Evolutionary conservation across 805 yeast species (phyloP).

Genomic region (Vanderwaltozyma verrucispora): DNA sequence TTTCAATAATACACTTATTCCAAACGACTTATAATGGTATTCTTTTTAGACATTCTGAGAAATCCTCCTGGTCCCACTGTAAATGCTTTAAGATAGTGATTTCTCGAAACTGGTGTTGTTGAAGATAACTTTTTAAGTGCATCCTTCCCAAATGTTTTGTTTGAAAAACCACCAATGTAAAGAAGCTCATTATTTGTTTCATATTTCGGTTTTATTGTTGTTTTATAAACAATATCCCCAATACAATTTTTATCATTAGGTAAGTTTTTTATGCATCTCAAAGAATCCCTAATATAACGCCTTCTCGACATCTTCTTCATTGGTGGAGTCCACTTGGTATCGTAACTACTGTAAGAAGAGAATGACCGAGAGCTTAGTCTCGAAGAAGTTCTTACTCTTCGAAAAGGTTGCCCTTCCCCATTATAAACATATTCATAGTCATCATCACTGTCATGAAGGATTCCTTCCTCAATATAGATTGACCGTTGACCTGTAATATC

Average conservation of each 20-base stretch:
- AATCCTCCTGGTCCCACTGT: conserved; percentile 26
- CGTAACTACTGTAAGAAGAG: conserved; percentile 17
- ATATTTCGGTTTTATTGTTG: conserved; percentile 13
- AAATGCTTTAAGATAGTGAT: conserved; percentile 21
- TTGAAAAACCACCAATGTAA: conserved; percentile 1
- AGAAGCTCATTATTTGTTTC: conserved; percentile 21
- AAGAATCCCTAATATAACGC: conserved; percentile 39
- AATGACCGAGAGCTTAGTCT: conserved; percentile 11
- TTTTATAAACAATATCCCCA: conserved; percentile 34
- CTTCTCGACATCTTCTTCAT: conserved; percentile 30
- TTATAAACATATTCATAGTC: conserved; percentile 14
- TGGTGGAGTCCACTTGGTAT: conserved; percentile 41
- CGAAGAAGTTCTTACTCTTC: too few species aligned
- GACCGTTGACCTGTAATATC: conserved; percentile 7
- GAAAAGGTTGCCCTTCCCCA: background rate
- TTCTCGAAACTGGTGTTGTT: too few species aligned
- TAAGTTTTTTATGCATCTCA: conserved; percentile 48
- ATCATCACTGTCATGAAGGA: conserved; percentile 18
- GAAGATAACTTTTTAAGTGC: too few species aligned
- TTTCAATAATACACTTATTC: too few species aligned
- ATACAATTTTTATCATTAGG: conserved; percentile 44
- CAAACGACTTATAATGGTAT: background rate
- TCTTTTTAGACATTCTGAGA: conserved; percentile 2
- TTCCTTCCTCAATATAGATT: conserved; percentile 21
- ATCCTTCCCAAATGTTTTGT: too few species aligned